Evolutionary conservation across 2,329 filamentous ascomycete species (phyloP).

Genomic region (Cytospora paraplurivora): DNA sequence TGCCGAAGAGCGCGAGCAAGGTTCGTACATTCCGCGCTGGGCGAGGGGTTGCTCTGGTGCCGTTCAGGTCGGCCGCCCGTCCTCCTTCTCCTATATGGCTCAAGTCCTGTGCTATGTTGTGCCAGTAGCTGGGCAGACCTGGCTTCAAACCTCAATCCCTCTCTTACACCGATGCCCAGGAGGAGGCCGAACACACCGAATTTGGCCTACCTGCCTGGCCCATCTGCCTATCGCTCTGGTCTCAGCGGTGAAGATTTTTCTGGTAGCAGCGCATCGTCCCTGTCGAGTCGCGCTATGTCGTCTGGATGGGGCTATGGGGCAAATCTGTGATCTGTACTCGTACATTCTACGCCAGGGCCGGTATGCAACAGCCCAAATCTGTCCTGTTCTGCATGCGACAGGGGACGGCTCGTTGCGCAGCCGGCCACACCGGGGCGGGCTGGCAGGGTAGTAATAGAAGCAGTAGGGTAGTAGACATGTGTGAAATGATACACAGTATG

Average conservation of each 20-base stretch:
- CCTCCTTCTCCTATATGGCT: no score
- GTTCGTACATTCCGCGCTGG: no score
- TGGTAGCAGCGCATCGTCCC: neutral
- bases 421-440: no score
- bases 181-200: neutral
- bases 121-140: no score
- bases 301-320: neutral
- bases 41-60: no score
- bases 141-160: no score
- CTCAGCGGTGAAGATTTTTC: neutral
- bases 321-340: neutral
- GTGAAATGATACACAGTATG: neutral
- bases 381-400: no score
- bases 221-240: neutral
- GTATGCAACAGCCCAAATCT: neutral
- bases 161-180: neutral
- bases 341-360: neutral
- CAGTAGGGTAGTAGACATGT: neutral
- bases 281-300: neutral
- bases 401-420: no score
- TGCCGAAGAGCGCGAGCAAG: conserved; percentile 20
- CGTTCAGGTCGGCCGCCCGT: no score
- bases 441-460: no score
- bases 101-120: no score
- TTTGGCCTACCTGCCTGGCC: neutral